These are phyloP conservation scores for Pseudohalonectria lignicola DNA, from an alignment of 2,329 filamentous ascomycete species.

Conservation along the genomic window DNA sequence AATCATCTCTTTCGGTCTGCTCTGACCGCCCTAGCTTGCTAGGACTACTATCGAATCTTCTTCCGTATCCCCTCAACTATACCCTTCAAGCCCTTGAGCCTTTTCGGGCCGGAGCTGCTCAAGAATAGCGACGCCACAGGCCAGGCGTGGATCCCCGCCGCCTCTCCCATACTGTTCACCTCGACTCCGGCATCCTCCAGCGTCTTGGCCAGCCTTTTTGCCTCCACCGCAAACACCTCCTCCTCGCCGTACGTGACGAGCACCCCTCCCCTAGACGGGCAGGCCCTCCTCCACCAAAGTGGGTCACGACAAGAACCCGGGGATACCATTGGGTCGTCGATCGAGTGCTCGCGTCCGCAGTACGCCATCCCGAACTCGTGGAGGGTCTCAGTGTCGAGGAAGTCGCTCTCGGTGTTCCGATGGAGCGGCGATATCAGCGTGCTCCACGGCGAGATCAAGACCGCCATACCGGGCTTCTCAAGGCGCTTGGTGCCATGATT, in stretches of 20 bases:
- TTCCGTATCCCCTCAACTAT: conserved; percentile 27
- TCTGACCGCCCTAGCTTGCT: no score
- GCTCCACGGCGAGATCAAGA: conserved; percentile 73
- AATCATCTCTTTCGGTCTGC: no score
- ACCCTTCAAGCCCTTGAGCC: conserved; percentile 37
- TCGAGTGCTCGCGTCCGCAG: background rate
- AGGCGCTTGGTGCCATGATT: conserved; percentile 14
- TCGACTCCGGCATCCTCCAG: conserved; percentile 41
- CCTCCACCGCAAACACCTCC: conserved; percentile 67
- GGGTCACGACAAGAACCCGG: conserved; percentile 60
- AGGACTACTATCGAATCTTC: no score
- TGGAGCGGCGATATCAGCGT: conserved; percentile 60
- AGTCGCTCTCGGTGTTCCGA: conserved; percentile 62
- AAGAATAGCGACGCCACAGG: conserved; percentile 58
- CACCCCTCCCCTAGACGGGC: conserved; percentile 55
- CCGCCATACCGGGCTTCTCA: conserved; percentile 44
- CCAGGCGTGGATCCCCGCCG: conserved; percentile 63
- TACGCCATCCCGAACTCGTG: conserved; percentile 24
- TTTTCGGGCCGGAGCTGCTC: conserved; percentile 32
- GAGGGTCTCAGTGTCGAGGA: conserved; percentile 55
- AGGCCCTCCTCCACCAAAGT: conserved; percentile 54
- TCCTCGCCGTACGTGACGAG: conserved; percentile 63
- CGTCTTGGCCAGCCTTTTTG: conserved; percentile 45
- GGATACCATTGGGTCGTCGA: conserved; percentile 46
- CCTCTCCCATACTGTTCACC: conserved; percentile 48